Base-by-base conservation (phyloP, 2,329 filamentous ascomycete genomes). In the Trichoderma semiorbis region DNA sequence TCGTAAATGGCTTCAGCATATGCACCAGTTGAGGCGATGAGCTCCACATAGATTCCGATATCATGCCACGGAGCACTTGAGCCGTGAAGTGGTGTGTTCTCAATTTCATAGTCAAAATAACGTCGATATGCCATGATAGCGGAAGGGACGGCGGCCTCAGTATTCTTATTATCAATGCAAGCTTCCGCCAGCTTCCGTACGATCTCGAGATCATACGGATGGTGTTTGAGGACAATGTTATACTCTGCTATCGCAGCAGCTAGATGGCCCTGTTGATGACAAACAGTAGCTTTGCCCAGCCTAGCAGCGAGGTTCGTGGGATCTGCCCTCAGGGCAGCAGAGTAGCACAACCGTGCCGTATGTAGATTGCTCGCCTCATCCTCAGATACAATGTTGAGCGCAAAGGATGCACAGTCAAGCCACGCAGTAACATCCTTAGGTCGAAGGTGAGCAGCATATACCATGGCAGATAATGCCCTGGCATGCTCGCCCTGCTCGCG, bases 31-130 rank as follows among this genome's bases (percentile, higher is more conserved):
- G 90, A 88, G 32, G 90, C 89, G 73, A 95, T 90, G 21, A 98
- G 86, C 77, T 98, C 94, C 50, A 94, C 87, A 75, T 96, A 97
- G 69, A 95, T 92, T 73, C 94, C 92, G 55, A 97, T 85, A 79
- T 98, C 92, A 68, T 92, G 90, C 95, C 95, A 99, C 36, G 85
- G 84, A 68, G 86, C 84, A 7, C 81, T 79, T 14, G 78, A 79
- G 47, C 79, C 55, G 80, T 81, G 77, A 3, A 79, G 72, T 10
- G 78, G 74, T 5, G 78, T 77, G n/a, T 78, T 75, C 5, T 76
- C 74, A 60, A 79, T 79, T 60, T 84, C 81, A 68, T 85, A 78
- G 24, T 83, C 78, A 71, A 89, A 85, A 68, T 84, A 84, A 5
- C 78, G 78, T 62, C 82, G 79, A 74, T 89, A 90, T 47, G 85